These are phyloP conservation scores for Polysphondylium violaceum DNA, from an alignment of 78 protist genomes.

Conservation along the genomic window DNA sequence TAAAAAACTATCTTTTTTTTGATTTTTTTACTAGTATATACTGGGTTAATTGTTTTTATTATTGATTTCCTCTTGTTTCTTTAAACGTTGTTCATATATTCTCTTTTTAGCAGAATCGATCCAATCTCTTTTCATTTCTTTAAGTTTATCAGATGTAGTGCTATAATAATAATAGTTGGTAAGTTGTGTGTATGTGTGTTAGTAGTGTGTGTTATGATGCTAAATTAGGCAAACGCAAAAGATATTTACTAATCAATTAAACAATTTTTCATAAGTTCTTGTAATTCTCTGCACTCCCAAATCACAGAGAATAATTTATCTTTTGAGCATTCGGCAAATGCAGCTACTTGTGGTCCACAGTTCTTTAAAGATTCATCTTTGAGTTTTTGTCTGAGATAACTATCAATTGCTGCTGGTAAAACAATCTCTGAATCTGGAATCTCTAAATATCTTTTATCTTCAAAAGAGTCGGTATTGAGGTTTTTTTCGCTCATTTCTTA, in stretches of 20 bases:
- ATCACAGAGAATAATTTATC: conserved; percentile 64
- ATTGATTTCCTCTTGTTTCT: not conserved
- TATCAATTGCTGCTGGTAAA: conserved; percentile 64
- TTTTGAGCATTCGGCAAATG: conserved; percentile 66
- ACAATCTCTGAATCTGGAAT: conserved; percentile 75
- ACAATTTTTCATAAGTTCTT: conserved; percentile 73
- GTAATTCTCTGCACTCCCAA: conserved; percentile 78
- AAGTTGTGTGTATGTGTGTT: too few species aligned
- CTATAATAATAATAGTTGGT: conserved; percentile 8
- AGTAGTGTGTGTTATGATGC: too few species aligned
- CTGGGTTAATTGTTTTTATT: not conserved
- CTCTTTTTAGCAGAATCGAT: conserved; percentile 26
- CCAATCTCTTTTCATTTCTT: conserved; percentile 73
- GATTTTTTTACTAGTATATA: not conserved
- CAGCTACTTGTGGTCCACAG: conserved; percentile 45
- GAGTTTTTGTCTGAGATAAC: conserved; percentile 52
- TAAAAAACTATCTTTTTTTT: too few species aligned
- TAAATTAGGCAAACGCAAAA: not conserved
- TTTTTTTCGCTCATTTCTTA: too few species aligned
- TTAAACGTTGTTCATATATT: conserved; percentile 29
- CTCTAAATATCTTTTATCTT: conserved; percentile 34
- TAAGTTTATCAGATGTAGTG: conserved; percentile 66
- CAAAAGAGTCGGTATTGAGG: too few species aligned
- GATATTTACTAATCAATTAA: conserved; percentile 30
- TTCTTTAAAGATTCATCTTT: conserved; percentile 56